These are phyloP conservation scores for Botryotinia narcissicola DNA, from an alignment of 2,329 filamentous ascomycete genomes.

Conservation along the genomic window DNA sequence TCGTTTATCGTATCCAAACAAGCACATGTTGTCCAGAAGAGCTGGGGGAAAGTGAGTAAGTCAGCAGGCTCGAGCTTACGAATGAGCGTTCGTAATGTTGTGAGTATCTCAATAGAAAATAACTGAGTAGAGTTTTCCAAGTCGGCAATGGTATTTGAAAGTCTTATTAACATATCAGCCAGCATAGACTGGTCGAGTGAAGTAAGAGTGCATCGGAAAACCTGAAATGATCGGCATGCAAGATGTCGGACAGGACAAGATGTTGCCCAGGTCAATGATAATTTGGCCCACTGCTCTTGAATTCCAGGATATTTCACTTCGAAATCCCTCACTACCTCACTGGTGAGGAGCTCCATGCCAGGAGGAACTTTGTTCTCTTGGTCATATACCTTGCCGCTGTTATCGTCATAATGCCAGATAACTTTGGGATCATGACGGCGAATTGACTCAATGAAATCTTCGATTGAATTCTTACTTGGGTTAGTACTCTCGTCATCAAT, in stretches of 20 bases:
- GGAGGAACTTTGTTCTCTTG: slow-evolving; percentile 77
- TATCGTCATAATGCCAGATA: slow-evolving; percentile 93
- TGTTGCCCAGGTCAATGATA: slow-evolving; percentile 92
- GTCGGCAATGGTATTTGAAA: slow-evolving; percentile 96
- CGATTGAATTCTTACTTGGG: slow-evolving; percentile 69
- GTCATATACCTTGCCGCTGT: slow-evolving; percentile 72
- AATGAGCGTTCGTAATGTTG: slow-evolving; percentile 89
- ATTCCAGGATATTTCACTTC: slow-evolving; percentile 80
- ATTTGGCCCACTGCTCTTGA: slow-evolving; percentile 85
- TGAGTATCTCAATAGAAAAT: slow-evolving; percentile 97
- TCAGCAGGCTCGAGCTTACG: slow-evolving; percentile 76
- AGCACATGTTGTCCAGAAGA: slow-evolving; percentile 97
- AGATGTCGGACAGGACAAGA: slow-evolving; percentile 93
- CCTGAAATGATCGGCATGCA: slow-evolving; percentile 94
- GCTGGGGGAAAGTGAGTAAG: slow-evolving; percentile 83
- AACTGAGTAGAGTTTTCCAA: slow-evolving; percentile 92
- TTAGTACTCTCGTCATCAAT: slow-evolving; percentile 67
- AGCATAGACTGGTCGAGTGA: slow-evolving; percentile 91
- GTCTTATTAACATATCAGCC: slow-evolving; percentile 89
- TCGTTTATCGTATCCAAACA: slow-evolving; percentile 97
- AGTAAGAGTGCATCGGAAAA: slow-evolving; percentile 91
- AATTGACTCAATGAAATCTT: slow-evolving; percentile 83
- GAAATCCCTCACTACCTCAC: slow-evolving; percentile 81
- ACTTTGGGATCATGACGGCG: slow-evolving; percentile 80
- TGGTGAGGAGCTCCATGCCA: slow-evolving; percentile 82